Conservation (phyloP, 495 filamentous ascomycete genomes). For the Astrothelium subdiscretum region DNA sequence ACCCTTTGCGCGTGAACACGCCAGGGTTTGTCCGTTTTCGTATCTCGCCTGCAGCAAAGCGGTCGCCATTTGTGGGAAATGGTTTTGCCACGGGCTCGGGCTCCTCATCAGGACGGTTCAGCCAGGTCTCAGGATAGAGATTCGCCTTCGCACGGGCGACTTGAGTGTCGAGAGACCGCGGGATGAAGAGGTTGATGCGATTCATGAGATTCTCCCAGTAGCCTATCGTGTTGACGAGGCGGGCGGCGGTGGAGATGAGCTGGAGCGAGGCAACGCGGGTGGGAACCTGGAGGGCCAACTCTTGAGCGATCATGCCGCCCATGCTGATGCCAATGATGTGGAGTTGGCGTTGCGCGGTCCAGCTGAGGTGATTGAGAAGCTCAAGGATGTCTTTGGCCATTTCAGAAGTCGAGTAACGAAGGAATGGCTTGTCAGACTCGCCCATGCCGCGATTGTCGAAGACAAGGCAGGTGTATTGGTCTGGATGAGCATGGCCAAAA, state of each 20-base stretch:
- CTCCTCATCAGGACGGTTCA: slow-evolving; percentile 48
- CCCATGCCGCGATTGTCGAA: slow-evolving; percentile 77
- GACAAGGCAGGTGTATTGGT: slow-evolving; percentile 57
- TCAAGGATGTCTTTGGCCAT: slow-evolving; percentile 68
- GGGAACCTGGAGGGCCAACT: slow-evolving; percentile 54
- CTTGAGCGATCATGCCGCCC: slow-evolving; percentile 85
- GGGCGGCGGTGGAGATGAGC: slow-evolving; percentile 61
- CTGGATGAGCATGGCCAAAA: slow-evolving; percentile 58
- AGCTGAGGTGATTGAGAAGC: slow-evolving; percentile 54
- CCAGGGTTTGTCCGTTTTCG: slow-evolving; percentile 45
- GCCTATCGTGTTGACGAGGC: slow-evolving; percentile 49
- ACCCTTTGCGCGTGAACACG: slow-evolving; percentile 51
- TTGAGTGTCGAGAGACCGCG: slow-evolving; percentile 50
- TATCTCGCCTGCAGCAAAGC: slow-evolving; percentile 67
- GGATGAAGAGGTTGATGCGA: slow-evolving; percentile 53
- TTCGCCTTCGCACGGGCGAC: slow-evolving; percentile 42
- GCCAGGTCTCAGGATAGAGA: slow-evolving; percentile 50
- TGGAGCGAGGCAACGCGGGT: slow-evolving; percentile 50
- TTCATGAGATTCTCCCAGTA: slow-evolving; percentile 55
- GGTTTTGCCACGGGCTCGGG: slow-evolving; percentile 26
- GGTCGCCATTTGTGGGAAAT: slow-evolving; percentile 65
- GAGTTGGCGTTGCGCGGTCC: slow-evolving; percentile 48
- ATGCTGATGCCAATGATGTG: slow-evolving; percentile 66
- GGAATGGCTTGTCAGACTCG: slow-evolving; percentile 57
- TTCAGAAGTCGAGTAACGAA: slow-evolving; percentile 58